phyloP scores from a whole-genome alignment of 2,329 filamentous ascomycete genomes.

The Phyllosticta paracitricarpa region DNA sequence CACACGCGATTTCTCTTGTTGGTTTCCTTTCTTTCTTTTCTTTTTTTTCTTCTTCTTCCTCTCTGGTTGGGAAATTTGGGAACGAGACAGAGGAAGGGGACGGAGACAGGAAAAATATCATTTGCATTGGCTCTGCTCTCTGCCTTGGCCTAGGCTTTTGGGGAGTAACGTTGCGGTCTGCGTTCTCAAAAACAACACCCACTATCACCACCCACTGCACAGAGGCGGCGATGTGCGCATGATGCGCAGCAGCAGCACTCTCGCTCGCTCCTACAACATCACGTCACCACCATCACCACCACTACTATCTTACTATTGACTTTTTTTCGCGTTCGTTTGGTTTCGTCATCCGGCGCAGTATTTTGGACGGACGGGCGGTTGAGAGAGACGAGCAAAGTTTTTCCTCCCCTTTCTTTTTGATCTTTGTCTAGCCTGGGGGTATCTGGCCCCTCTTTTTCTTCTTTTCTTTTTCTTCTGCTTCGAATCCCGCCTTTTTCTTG shows the following conservation, averaged over 20 bases:
- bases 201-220: too few species aligned
- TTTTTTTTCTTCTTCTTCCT: background rate
- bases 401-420: background rate
- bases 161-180: background rate
- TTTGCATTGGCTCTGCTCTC: background rate
- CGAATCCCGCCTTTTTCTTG: too few species aligned
- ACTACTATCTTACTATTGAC: background rate
- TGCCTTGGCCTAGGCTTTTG: background rate
- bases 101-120: background rate
- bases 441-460: background rate
- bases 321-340: background rate
- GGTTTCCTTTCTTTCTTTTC: background rate
- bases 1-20: background rate
- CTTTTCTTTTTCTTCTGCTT: background rate
- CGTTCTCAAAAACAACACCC: background rate
- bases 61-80: background rate
- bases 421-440: background rate
- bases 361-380: background rate
- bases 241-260: too few species aligned
- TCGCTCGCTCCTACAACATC: too few species aligned
- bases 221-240: too few species aligned
- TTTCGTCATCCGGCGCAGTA: background rate
- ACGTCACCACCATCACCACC: background rate
- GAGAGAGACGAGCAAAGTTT: background rate
- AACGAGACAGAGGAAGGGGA: background rate